Percentiles rank a stretch among this genome's conserved stretches.
Evolutionary conservation across 192 early-diverging fungal genomes (phyloP).

Genomic region (Dimargaris xerosporica): DNA sequence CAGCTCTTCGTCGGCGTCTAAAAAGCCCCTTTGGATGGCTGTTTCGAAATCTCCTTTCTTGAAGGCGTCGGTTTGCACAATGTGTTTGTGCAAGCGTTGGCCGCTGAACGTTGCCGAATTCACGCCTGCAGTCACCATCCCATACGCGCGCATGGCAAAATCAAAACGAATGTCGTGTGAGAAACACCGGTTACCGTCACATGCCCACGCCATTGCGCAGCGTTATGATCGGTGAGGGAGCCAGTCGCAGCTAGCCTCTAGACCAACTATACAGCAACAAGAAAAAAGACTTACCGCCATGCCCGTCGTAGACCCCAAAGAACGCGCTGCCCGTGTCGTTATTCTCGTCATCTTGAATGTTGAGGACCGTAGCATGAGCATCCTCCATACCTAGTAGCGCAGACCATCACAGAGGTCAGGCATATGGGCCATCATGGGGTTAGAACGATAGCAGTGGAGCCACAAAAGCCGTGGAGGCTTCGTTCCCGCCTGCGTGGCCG

Average conservation of each 20-base stretch:
- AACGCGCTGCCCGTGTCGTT: constrained; percentile 50
- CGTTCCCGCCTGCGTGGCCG: no score
- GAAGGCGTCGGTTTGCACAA: constrained; percentile 49
- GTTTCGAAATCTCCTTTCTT: constrained; percentile 44
- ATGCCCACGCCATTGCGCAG: no score
- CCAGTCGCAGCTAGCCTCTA: no score
- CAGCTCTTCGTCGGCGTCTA: constrained; percentile 64
- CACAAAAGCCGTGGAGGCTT: no score
- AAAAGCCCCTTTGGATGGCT: constrained; percentile 74
- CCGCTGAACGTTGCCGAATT: constrained; percentile 77
- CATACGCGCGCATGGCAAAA: no score
- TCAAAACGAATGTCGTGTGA: no score
- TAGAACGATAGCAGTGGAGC: no score
- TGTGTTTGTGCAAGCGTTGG: constrained; percentile 51
- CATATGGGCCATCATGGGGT: no score
- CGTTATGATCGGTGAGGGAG: no score
- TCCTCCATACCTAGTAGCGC: constrained; percentile 73
- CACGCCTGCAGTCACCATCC: constrained; percentile 14
- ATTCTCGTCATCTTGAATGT: constrained; percentile 27
- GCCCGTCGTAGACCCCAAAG: constrained; percentile 97
- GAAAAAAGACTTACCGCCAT: constrained; percentile 43
- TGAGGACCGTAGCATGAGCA: constrained; percentile 78
- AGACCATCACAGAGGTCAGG: no score
- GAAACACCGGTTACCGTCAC: no score
- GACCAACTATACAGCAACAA: no score